Base-by-base conservation (phyloP, 495 filamentous ascomycete species). In the Halenospora varia region DNA sequence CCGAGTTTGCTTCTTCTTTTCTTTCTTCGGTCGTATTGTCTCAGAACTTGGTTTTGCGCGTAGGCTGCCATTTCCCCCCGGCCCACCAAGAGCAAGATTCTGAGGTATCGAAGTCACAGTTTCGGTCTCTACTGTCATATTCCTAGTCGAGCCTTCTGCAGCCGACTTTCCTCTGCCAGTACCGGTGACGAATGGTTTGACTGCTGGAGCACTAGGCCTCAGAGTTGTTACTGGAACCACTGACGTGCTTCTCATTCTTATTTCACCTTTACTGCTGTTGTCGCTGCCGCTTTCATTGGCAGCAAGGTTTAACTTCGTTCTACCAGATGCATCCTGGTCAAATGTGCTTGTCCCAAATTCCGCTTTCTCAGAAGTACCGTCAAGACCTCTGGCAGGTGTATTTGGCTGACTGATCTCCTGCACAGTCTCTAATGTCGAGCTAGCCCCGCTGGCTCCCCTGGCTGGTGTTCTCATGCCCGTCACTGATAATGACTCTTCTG, bases 61-160 rank as follows among this genome's bases (percentile, higher is more conserved):
- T 44, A 98, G 72, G 63, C 89, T 96, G 24, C 86, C 88, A 60
- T 77, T 78, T 41, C 87, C 82, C 22, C 83, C 83, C 3, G 81
- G 74, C 13, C 79, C 87, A 23, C 87, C 80, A 22, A 86, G 85
- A 11, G 89, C 87, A n/a, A 95, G n/a, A n/a, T n/a, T 84, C 65
- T 95, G 93, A 4, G 90, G 91, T 29, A 96, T 89, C 15, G 94
- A 93, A 29, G 82, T 88, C 48, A 98, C 95, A 3, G 91, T 95
- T 74, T 98, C 94, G 2, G 94, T 97, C 73, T 98, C 94, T 11
- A 98, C 93, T 39, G 89, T 97, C 94, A 98, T 98, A 62, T 90
- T 96, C 64, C 86, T 85, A 25, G 89, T 82, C 13, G 90, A 86
- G 10, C 83, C 85, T 66, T 97, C 92, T 41, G 80, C 74, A 13